These are phyloP conservation scores for Monilinia fructicola DNA, from an alignment of 2,329 filamentous ascomycete genomes.

Conservation along the genomic window DNA sequence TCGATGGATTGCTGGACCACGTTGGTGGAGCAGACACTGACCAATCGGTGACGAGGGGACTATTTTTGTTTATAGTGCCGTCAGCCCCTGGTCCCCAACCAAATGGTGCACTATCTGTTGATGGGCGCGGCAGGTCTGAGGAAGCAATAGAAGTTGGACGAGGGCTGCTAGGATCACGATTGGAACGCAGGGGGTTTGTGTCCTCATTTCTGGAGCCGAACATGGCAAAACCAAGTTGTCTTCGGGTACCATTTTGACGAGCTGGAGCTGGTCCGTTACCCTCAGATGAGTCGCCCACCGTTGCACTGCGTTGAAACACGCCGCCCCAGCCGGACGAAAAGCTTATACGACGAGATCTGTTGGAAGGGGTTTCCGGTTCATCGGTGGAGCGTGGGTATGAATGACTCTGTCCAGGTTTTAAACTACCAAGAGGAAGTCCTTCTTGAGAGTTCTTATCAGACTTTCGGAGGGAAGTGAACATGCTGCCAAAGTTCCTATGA, in stretches of 20 bases:
- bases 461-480: slow-evolving; percentile 64
- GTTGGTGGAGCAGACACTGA: slow-evolving; percentile 48
- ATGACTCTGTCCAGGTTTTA: slow-evolving; percentile 72
- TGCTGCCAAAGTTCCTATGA: slow-evolving; percentile 47
- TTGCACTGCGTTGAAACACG: slow-evolving; percentile 41
- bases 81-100: slow-evolving; percentile 58
- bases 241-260: slow-evolving; percentile 33
- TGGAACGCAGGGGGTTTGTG: slow-evolving; percentile 45
- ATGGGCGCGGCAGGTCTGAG: slow-evolving; percentile 71
- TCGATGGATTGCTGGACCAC: slow-evolving; percentile 76
- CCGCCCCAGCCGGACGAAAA: slow-evolving; percentile 54
- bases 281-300: slow-evolving; percentile 32
- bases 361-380: slow-evolving; percentile 53
- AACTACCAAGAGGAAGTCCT: slow-evolving; percentile 64
- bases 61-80: slow-evolving; percentile 51
- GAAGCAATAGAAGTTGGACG: slow-evolving; percentile 69
- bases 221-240: slow-evolving; percentile 41
- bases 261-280: slow-evolving; percentile 40
- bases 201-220: slow-evolving; percentile 54
- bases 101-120: slow-evolving; percentile 74
- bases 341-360: slow-evolving; percentile 55
- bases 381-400: slow-evolving; percentile 68
- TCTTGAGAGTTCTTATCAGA: slow-evolving; percentile 51
- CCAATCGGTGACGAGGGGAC: slow-evolving; percentile 55
- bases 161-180: slow-evolving; percentile 59